These are phyloP conservation scores for Boletus patriciae DNA, from an alignment of 768 basidiomycete species.

Conservation along the genomic window DNA sequence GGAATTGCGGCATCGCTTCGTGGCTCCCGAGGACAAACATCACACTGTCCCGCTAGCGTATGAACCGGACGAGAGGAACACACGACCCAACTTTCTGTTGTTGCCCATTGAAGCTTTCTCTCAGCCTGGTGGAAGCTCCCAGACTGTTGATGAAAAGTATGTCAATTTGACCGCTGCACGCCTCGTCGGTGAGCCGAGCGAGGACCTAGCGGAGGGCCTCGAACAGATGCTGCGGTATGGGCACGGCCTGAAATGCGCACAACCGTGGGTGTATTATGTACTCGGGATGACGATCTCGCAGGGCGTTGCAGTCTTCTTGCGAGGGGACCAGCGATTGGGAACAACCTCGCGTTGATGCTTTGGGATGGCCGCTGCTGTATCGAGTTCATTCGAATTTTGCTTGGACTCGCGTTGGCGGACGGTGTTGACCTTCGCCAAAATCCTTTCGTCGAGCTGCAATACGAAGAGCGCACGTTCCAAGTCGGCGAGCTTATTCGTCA, in stretches of 20 bases:
- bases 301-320: neutral
- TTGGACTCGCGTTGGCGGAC: neutral
- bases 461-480: too few species aligned
- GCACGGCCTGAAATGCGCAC: neutral
- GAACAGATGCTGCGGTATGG: neutral
- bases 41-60: neutral
- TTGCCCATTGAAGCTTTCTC: slow-evolving; percentile 16
- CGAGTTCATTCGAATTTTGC: neutral
- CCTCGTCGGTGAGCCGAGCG: slow-evolving; percentile 4
- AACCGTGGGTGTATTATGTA: slow-evolving; percentile 12
- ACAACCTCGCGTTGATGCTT: neutral
- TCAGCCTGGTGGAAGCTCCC: neutral
- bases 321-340: neutral
- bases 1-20: neutral
- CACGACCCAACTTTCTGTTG: slow-evolving; percentile 12
- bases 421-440: neutral
- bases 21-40: neutral
- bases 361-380: neutral
- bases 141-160: neutral
- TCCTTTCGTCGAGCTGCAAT: neutral
- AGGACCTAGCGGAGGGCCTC: neutral
- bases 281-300: neutral
- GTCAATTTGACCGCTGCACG: neutral
- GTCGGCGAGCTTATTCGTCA: too few species aligned
- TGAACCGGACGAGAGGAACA: neutral